These are phyloP conservation scores for Spirogloea muscicola DNA, from an alignment of 139 green algal genomes.

Conservation along the genomic window DNA sequence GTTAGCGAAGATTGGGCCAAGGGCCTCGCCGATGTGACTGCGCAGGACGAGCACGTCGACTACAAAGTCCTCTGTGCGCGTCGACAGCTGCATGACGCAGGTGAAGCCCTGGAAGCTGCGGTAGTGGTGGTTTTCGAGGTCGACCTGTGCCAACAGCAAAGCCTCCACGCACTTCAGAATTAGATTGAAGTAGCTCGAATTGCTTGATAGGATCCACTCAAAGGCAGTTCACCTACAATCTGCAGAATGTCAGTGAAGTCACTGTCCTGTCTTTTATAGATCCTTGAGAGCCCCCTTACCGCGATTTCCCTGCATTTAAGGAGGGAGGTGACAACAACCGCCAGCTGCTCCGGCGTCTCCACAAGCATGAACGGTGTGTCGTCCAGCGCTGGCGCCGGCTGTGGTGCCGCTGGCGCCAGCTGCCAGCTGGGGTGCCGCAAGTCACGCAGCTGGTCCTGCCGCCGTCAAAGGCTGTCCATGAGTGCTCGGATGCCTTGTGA, in stretches of 20 bases:
- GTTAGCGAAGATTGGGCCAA: slow-evolving; percentile 30
- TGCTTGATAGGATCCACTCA: too few species aligned
- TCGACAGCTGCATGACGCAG: slow-evolving; percentile 91
- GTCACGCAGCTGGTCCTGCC: slow-evolving; percentile 46
- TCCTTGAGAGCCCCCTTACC: too few species aligned
- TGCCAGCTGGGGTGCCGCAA: slow-evolving; percentile 56
- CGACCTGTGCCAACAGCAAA: too few species aligned
- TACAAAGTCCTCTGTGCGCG: slow-evolving; percentile 72
- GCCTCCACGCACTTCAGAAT: too few species aligned
- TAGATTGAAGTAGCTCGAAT: too few species aligned
- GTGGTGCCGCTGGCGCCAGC: slow-evolving; percentile 26
- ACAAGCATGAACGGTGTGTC: slow-evolving; percentile 57
- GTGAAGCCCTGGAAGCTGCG: slow-evolving; percentile 77
- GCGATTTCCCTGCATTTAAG: too few species aligned
- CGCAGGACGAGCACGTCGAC: slow-evolving; percentile 78
- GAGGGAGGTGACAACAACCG: too few species aligned
- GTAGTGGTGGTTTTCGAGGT: slow-evolving; percentile 86
- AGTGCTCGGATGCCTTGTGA: too few species aligned
- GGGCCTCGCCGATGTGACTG: neutral
- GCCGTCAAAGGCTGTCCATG: too few species aligned
- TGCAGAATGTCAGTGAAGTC: too few species aligned
- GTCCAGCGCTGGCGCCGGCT: slow-evolving; percentile 48
- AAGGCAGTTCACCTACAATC: too few species aligned
- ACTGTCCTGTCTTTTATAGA: too few species aligned
- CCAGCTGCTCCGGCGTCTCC: slow-evolving; percentile 48